A percentile compares a stretch with the other conserved stretches of the same genome.
Evolutionary conservation across 495 filamentous ascomycete species (phyloP).

Genomic region (Aspergillus diversus): DNA sequence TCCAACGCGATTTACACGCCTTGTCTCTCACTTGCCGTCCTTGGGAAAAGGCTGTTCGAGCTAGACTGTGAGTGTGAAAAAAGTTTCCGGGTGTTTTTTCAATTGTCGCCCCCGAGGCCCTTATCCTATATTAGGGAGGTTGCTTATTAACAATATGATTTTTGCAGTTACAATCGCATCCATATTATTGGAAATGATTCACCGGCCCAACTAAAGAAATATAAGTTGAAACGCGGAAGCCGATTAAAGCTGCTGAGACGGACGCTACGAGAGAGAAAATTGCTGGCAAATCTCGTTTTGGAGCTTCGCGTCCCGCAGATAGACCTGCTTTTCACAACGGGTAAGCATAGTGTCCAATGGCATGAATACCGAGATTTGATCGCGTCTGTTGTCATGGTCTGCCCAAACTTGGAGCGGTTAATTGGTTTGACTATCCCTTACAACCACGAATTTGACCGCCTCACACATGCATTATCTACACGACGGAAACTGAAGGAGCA

Average conservation of each 20-base stretch:
- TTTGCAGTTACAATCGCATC: slow-evolving; percentile 66
- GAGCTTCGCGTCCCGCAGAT: slow-evolving; percentile 73
- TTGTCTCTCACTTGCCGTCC: slow-evolving; percentile 68
- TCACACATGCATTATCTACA: slow-evolving; percentile 80
- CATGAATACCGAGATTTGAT: slow-evolving; percentile 71
- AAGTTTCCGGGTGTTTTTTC: neutral
- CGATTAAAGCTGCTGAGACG: slow-evolving; percentile 75
- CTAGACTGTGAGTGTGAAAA: slow-evolving; percentile 58
- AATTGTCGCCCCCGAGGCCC: neutral
- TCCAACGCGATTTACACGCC: slow-evolving; percentile 72
- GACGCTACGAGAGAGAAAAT: slow-evolving; percentile 70
- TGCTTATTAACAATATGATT: slow-evolving; percentile 17
- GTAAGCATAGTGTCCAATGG: slow-evolving; percentile 48
- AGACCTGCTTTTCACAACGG: slow-evolving; percentile 53
- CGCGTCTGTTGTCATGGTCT: slow-evolving; percentile 82
- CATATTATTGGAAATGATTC: slow-evolving; percentile 72
- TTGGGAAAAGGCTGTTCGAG: slow-evolving; percentile 68
- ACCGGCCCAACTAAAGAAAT: slow-evolving; percentile 62
- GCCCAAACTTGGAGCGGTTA: slow-evolving; percentile 79
- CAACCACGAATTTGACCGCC: slow-evolving; percentile 71
- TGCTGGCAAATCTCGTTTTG: slow-evolving; percentile 71
- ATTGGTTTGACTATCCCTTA: slow-evolving; percentile 72
- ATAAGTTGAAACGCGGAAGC: slow-evolving; percentile 66
- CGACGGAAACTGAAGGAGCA: slow-evolving; percentile 74
- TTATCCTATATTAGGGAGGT: neutral